Base-by-base conservation (phyloP, 495 filamentous ascomycete species). In the Penicillium manginii region DNA sequence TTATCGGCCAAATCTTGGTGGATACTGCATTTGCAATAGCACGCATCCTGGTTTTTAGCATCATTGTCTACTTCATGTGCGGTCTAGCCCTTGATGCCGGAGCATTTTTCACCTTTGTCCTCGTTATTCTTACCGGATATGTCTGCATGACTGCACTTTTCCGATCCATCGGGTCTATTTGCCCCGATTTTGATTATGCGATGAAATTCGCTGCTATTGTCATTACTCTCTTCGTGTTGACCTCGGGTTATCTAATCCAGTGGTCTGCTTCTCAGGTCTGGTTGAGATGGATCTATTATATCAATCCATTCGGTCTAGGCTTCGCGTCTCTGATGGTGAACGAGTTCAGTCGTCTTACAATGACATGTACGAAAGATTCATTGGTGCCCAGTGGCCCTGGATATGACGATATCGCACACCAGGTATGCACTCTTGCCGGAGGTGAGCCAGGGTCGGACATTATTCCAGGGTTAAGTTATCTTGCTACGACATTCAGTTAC, bases 21-120 rank as follows among this genome's bases (percentile, higher is more conserved):
- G 90, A 93, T 62, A 79, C 90, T 47, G 80, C 84, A 0, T 92
- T 92, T 65, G 78, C 88, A 0, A 76, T 86, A 6, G 75, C 80
- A 2, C 82, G 87, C 54, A 90, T 92, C 42, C 58, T 91, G 22
- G 73, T 91, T 8, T 93, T 93, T 64, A 80, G 78, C 54, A 78
- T 91, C 45, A 89, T 92, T 33, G 86, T 91, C 39, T 93, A 93
- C 72, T 93, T 92, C 71, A 90, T 92, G 86, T 85, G 82, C 15
- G 84, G 83, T 12, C 78, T 93, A 3, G 81, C 78, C 11, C 78
- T 83, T 14, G 81, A 85, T 50, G 85, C 86, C 11, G 89, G 89
- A 0, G 83, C 87, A 11, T 93, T 93, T 73, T 93, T 92, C 73
- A 89, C 75, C n/a, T 93, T 91, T 64, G 83, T 83, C 54, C 73